Base-by-base conservation (phyloP, 768 basidiomycete species). In the Lentinus tigrinus region DNA sequence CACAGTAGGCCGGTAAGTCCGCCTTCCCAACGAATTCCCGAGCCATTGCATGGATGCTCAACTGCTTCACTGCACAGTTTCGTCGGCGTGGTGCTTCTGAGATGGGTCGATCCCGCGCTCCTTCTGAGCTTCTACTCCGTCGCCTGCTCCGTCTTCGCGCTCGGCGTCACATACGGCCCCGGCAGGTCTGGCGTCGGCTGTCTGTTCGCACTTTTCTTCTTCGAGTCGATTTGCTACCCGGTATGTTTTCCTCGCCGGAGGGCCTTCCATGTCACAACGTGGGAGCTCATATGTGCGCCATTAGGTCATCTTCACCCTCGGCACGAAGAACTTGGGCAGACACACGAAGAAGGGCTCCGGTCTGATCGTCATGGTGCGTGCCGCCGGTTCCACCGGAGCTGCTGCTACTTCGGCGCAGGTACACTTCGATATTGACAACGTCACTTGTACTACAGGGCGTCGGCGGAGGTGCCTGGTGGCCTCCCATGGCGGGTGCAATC, bases 151-250 rank as follows among this genome's bases (percentile, higher is more conserved):
- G 44, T 80, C 31, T 85, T 87, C 66, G 74, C 76, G 51, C 67
- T 88, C 55, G 72, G 79, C 48, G 74, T 82, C 47, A 76, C 83
- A 10, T 74, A 80, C 24, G 67, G 83, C 8, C 72, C 77, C 8
- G 85, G 87, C 14, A 73, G 74, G 52, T 73, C 78, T 4, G 88
- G 83, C 34, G 72, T 90, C 40, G 82, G 76, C 10, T 85, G 81
- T 71, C 68, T 89, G 36, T 89, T 87, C 66, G 67, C 75, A 54
- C 72, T 89, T 54, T 88, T 88, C 78, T 87, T 85, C 77, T 87
- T 88, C 68, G 88, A 89, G 71, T 87, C 85, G 28, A 88, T 89
- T 58, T 89, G 87, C 64, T 87, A 86, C 62, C 85, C 85, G 5
- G 82, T 81, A 57, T 61, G 78, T 72, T 4, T 14, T 28, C 47